Evolutionary conservation across 1,284 basidiomycete species (phyloP), one percentile per base, ranked within the genome.

Genomic region (Hypsizygus ulmarius): DNA sequence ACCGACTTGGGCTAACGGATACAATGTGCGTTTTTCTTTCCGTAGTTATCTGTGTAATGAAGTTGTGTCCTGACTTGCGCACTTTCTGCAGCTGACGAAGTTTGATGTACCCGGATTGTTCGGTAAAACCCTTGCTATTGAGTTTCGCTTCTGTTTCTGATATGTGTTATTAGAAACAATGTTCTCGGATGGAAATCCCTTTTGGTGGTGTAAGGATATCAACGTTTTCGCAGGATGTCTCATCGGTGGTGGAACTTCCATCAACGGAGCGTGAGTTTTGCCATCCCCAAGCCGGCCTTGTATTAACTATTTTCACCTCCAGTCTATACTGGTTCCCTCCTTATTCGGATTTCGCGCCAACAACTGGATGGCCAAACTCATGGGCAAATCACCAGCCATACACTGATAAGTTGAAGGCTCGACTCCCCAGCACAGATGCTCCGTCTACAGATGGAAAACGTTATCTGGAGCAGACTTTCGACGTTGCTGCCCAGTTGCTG

Each of bases 171-270:
- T 42, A 68, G 80, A 84, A 63, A 73, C 75, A 12, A 76, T 83
- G 75, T 84, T 84, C 65, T 70, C 73, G 2, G 79, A 80, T 50
- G 59, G 65, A 25, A 75, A 79, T 54, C 67, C 72, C 1, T 82
- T 72, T 61, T 84, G 78, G 73, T 84, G 81, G 81, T 83, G 81
- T 64, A 80, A 78, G 65, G 81, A 84, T 60, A 68, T 82, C 51
- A 79, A 68, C 18, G 72, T 77, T 21, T 83, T 82, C 59, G 82
- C 82, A 25, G 82, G 81, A 11, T 85, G 82, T 61, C 60, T 84
- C 14, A 57, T 83, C 21, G 82, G 82, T 47, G 82, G 82, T 33
- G 82, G 81, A 40, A 78, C 78, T 5, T 72, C 81, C 1, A 70
- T 85, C 56, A 84, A 85, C 61, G 82, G 80, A 62, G 78, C 75